phyloP scores from a whole-genome alignment of 441 rosid species.

The Dalechampia spathulata region DNA sequence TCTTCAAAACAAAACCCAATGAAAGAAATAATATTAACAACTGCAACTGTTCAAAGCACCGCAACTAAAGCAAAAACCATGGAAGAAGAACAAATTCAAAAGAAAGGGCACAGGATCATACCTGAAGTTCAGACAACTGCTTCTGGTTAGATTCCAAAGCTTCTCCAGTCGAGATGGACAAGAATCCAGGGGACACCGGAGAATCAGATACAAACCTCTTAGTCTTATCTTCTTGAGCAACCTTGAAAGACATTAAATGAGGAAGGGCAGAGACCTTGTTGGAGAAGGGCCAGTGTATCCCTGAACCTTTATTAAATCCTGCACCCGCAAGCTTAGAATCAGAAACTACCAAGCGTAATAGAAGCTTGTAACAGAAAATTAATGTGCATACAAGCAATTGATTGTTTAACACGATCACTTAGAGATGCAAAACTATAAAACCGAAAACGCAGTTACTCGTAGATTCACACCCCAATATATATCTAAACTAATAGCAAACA shows the following conservation, averaged over 20 bases:
- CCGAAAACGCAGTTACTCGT: not conserved
- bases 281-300: slow-evolving; percentile 34
- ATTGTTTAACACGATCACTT: too few species aligned
- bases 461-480: not conserved
- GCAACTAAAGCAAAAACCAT: not conserved
- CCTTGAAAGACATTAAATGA: slow-evolving; percentile 34
- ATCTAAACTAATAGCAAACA: not conserved
- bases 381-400: not conserved
- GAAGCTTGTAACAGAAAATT: not conserved
- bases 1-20: slow-evolving; percentile 24
- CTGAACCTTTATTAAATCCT: slow-evolving; percentile 35
- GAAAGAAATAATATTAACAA: not conserved
- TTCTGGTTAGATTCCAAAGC: slow-evolving; percentile 16
- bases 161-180: slow-evolving; percentile 24
- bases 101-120: slow-evolving; percentile 1
- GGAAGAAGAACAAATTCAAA: not conserved
- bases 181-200: slow-evolving; percentile 24
- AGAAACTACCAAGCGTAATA: not conserved
- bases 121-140: slow-evolving; percentile 27
- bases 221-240: slow-evolving; percentile 35
- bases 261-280: slow-evolving; percentile 36
- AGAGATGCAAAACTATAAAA: not conserved
- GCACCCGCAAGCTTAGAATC: too few species aligned
- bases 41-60: not conserved
- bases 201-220: slow-evolving; percentile 27